Evolutionary conservation across 176 grass and related monocot genomes (phyloP).

Genomic region (Cenchrus americanus): DNA sequence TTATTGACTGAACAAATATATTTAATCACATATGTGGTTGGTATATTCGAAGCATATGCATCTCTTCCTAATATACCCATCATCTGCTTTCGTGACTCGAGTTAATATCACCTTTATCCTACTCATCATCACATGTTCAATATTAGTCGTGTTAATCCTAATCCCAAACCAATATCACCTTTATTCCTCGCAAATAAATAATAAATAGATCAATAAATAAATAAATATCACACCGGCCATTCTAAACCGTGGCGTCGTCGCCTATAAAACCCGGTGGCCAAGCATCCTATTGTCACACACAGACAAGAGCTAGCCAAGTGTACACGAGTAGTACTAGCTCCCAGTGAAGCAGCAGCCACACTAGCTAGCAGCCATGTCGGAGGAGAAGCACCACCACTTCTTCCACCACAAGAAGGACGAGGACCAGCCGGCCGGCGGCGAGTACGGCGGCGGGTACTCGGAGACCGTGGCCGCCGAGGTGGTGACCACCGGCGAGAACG

Average conservation of each 20-base stretch:
- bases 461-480: slow-evolving; percentile 42
- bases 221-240: neutral
- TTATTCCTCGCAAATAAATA: too few species aligned
- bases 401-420: slow-evolving; percentile 69
- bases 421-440: slow-evolving; percentile 37
- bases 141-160: neutral
- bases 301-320: slow-evolving; percentile 17
- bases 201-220: too few species aligned
- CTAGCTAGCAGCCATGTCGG: slow-evolving; percentile 43
- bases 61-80: too few species aligned
- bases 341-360: neutral
- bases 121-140: neutral
- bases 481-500: slow-evolving; percentile 42
- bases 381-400: slow-evolving; percentile 65
- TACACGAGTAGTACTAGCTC: neutral
- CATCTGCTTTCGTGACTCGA: neutral
- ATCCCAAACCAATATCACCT: too few species aligned
- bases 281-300: neutral
- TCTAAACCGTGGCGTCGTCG: too few species aligned
- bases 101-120: neutral
- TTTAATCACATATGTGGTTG: neutral
- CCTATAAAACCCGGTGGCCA: slow-evolving; percentile 27
- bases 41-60: neutral
- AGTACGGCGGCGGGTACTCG: slow-evolving; percentile 28
- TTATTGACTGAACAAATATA: too few species aligned